Conservation (phyloP, 306 rosid genomes). For the Myrica gale region DNA sequence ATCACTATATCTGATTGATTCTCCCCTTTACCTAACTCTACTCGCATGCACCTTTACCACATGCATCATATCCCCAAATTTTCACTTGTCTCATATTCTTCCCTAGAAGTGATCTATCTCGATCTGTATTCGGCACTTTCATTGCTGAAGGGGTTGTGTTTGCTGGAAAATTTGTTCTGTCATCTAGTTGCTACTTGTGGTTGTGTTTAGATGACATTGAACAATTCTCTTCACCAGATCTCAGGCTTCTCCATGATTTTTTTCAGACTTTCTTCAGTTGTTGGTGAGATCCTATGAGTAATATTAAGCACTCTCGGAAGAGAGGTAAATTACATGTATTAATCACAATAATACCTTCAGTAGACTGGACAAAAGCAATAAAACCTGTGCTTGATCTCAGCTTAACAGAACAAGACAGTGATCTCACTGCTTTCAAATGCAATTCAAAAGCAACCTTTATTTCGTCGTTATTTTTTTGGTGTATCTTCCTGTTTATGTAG, state of each 20-base stretch:
- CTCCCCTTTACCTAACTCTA: not conserved
- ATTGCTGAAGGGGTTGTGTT: not conserved
- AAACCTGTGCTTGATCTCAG: not conserved
- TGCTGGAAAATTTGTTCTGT: not conserved
- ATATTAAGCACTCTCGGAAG: not conserved
- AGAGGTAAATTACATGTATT: not conserved
- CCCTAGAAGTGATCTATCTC: not conserved
- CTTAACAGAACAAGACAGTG: not conserved
- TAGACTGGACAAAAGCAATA: not conserved
- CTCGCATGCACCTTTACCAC: not conserved
- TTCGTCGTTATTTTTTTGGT: not conserved
- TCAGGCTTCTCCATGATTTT: not conserved
- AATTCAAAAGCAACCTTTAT: not conserved
- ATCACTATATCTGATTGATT: not conserved
- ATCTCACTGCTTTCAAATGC: not conserved
- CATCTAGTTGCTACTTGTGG: not conserved
- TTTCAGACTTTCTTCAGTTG: not conserved
- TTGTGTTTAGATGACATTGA: not conserved
- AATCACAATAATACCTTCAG: not conserved
- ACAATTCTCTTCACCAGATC: not conserved
- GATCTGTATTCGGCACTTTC: not conserved
- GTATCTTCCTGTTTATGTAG: slow-evolving; percentile 33
- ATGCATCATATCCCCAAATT: not conserved
- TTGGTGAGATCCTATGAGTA: not conserved
- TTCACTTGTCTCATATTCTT: not conserved